Percentiles rank a stretch among this genome's conserved stretches.
Evolutionary conservation across 2,329 filamentous ascomycete genomes (phyloP).

Genomic region (Biscogniauxia marginata): DNA sequence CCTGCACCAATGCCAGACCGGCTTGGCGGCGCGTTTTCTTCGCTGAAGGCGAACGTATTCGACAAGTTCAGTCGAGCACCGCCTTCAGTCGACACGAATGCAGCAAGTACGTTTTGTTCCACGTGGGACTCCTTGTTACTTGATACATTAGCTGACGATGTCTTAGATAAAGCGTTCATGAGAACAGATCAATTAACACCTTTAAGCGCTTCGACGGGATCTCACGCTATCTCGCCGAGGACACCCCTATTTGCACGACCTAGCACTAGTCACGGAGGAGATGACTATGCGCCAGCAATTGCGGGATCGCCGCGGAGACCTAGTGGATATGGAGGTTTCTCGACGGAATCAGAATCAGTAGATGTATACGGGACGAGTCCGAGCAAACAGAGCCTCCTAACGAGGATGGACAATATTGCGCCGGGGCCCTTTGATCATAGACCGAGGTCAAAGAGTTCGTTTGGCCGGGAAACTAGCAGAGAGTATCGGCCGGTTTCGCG

Average conservation of each 20-base stretch:
- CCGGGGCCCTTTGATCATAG: conserved; percentile 63
- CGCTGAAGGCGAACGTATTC: conserved; percentile 36
- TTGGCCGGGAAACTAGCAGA: conserved; percentile 31
- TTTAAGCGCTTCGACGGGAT: conserved; percentile 58
- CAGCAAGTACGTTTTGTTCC: conserved; percentile 53
- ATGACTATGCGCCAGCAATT: conserved; percentile 47
- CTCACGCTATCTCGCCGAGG: conserved; percentile 62
- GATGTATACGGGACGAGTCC: conserved; percentile 49
- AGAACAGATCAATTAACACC: conserved; percentile 62
- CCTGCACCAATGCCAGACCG: conserved; percentile 28
- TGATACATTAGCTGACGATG: conserved; percentile 33
- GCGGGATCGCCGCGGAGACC: conserved; percentile 44
- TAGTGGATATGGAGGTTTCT: conserved; percentile 50
- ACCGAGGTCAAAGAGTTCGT: conserved; percentile 33
- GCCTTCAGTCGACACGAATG: conserved; percentile 54
- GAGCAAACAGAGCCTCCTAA: conserved; percentile 48
- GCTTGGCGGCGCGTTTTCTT: conserved; percentile 37
- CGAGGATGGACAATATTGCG: conserved; percentile 64
- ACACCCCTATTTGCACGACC: conserved; percentile 50
- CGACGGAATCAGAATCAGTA: conserved; percentile 35
- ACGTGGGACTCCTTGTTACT: not conserved
- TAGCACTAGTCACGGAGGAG: conserved; percentile 40
- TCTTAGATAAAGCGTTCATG: conserved; percentile 52
- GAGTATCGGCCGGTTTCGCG: conserved; percentile 15
- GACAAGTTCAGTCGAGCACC: conserved; percentile 45